Base-by-base conservation (phyloP, 2,329 filamentous ascomycete genomes). In the Aurifilum marmelostoma region DNA sequence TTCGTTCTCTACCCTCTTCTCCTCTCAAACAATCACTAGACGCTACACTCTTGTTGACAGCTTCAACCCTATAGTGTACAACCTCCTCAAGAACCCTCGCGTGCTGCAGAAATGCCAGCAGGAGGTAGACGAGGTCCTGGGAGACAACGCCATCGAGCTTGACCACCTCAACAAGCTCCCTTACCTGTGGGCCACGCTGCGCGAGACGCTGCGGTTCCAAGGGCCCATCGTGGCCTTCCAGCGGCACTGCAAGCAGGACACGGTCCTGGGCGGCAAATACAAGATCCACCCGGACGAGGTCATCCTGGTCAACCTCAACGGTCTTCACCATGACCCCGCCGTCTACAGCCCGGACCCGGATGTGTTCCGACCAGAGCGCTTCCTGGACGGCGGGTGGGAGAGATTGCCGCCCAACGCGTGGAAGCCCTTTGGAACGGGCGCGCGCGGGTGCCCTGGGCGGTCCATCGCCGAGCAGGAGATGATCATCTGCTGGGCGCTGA, bases 341-440 rank as follows among this genome's bases (percentile, higher is more conserved):
- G 69, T 72, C 24, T 73, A 70, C 69, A 71, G 72, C 34, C 50
- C 62, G 5, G 72, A 73, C 29, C 63, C 66, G 24, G 41, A 69
- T 41, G 72, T 71, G 66, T 73, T 73, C 63, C 67, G 66, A 43
- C 72, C 72, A 1, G 71, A 72, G 58, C 68, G 71, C 1, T 70
- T 71, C 56, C 71, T 73, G 27, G 54, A 73, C 37, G 70, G 70
- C 3, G 71, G 70, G 0, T 72, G 66, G 63, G 70, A 73, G 24
- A 58, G 54, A 16, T 60, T 71, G 21, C 56, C 83, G 77, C 62
- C 67, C 1, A 73, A 74, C 56, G 67, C 69, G 1, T 73, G 72
- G 81, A 83, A 83, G 72, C 81, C 81, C 0, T 83, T 83, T 66
- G 81, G 82, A 0, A 82, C 79, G 43, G 81, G 81, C 5, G 78